Evolutionary conservation across 306 rosid genomes (phyloP).

Genomic region (Spatholobus suberectus): DNA sequence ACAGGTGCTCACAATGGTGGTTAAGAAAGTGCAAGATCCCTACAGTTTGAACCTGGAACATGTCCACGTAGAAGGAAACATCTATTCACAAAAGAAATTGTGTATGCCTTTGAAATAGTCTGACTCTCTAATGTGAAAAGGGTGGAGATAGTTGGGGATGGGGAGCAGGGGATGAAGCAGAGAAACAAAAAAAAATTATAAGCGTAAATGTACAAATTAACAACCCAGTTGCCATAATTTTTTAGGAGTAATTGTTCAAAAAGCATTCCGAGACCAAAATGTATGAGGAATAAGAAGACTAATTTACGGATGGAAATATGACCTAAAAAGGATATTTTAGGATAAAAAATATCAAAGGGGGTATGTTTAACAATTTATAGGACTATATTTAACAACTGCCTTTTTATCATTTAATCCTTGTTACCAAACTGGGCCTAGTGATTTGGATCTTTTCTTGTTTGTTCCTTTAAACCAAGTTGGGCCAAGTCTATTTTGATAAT

Average conservation of each 20-base stretch:
- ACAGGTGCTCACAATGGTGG: not conserved
- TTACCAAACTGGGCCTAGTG: too few relatives aligned
- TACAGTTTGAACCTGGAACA: not conserved
- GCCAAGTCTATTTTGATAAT: too few relatives aligned
- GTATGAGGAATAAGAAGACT: too few relatives aligned
- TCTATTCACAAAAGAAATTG: not conserved
- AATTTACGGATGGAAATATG: too few relatives aligned
- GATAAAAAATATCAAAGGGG: too few relatives aligned
- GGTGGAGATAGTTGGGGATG: not conserved
- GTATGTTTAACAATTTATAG: too few relatives aligned
- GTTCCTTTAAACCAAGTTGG: too few relatives aligned
- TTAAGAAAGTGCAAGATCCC: not conserved
- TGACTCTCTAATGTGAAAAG: not conserved
- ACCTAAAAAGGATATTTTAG: too few relatives aligned
- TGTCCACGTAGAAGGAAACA: constrained; percentile 3
- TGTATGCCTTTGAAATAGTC: not conserved
- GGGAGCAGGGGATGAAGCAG: constrained; percentile 25
- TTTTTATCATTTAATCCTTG: too few relatives aligned
- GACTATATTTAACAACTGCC: too few relatives aligned
- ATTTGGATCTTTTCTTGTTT: too few relatives aligned
- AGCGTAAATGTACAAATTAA: not conserved
- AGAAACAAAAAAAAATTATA: not conserved
- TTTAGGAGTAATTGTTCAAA: not conserved
- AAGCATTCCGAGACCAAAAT: not conserved
- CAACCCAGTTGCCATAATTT: not conserved